Evolutionary conservation across 352 stramenopile species (phyloP).

Genomic region (Phytophthora chlamydospora): DNA sequence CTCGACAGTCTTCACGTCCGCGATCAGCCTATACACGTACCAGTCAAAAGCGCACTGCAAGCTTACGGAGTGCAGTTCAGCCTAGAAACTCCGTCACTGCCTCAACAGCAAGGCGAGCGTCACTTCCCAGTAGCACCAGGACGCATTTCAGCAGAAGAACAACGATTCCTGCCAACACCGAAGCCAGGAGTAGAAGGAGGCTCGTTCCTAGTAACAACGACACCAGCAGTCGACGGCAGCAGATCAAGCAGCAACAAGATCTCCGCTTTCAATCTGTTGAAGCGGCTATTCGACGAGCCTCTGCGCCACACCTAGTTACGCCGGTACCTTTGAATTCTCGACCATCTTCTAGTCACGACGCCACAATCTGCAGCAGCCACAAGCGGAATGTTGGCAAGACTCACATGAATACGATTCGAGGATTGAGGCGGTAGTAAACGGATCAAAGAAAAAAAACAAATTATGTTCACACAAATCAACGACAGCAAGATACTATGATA

Average conservation of each 20-base stretch:
- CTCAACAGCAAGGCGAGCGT: background rate
- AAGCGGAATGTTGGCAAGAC: constrained; percentile 19
- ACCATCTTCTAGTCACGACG: constrained; percentile 1
- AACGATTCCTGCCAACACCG: constrained; percentile 5
- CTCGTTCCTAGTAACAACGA: constrained; percentile 3
- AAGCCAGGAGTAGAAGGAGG: constrained; percentile 4
- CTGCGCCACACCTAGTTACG: constrained; percentile 3
- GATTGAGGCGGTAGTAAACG: constrained; percentile 28
- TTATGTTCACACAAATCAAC: background rate
- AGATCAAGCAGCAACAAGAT: constrained; percentile 42
- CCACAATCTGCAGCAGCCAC: constrained; percentile 1
- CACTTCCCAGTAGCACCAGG: background rate
- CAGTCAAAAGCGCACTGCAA: background rate
- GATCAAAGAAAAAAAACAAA: background rate
- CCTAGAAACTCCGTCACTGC: constrained; percentile 5
- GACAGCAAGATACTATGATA: background rate
- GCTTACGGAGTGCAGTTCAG: background rate
- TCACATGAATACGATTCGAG: constrained; percentile 42
- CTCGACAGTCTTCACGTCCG: constrained; percentile 8
- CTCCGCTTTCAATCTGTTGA: constrained; percentile 48
- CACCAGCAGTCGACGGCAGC: constrained; percentile 9
- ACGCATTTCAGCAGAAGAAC: constrained; percentile 6
- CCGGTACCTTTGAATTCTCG: background rate
- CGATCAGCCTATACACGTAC: constrained; percentile 3
- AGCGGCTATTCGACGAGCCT: constrained; percentile 34